Evolutionary conservation across 164 flowering plant species (phyloP).

Genomic region (Stephania cephalantha): DNA sequence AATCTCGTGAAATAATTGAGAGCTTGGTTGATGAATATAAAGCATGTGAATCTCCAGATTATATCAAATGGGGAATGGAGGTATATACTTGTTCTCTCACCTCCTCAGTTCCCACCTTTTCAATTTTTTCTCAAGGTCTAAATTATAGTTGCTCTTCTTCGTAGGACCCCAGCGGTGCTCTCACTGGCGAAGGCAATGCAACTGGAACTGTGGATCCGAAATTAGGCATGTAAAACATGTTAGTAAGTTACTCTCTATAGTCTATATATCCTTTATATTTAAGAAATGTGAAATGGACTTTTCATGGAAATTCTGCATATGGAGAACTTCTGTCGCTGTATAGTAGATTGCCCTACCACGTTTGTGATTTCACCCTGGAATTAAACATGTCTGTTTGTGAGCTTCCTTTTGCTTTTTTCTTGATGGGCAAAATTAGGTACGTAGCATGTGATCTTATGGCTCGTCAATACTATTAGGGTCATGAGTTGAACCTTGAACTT

Average conservation of each 20-base stretch:
- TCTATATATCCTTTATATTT: neutral
- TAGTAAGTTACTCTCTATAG: constrained; percentile 9
- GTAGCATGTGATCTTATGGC: neutral
- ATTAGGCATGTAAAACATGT: constrained; percentile 17
- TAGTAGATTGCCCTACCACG: neutral
- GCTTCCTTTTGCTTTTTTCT: neutral
- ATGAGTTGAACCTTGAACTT: neutral
- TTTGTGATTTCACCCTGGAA: neutral
- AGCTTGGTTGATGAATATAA: constrained; percentile 97
- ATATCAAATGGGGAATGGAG: constrained; percentile 99
- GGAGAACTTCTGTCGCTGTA: neutral
- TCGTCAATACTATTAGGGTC: neutral
- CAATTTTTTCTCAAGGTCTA: neutral
- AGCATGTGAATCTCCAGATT: constrained; percentile 99
- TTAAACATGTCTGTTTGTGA: neutral
- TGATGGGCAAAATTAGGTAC: neutral
- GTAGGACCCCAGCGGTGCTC: constrained; percentile 71
- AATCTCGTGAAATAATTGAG: constrained; percentile 88
- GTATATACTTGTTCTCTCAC: constrained; percentile 28
- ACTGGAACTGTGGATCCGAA: constrained; percentile 69
- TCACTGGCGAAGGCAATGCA: constrained; percentile 81
- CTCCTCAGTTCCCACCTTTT: constrained; percentile 1
- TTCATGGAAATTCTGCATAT: neutral
- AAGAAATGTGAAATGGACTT: neutral
- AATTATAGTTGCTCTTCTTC: neutral